Percentiles rank a stretch among this genome's conserved stretches.
phyloP scores from a whole-genome alignment of 345 rosid species.

The Melaleuca alternifolia region DNA sequence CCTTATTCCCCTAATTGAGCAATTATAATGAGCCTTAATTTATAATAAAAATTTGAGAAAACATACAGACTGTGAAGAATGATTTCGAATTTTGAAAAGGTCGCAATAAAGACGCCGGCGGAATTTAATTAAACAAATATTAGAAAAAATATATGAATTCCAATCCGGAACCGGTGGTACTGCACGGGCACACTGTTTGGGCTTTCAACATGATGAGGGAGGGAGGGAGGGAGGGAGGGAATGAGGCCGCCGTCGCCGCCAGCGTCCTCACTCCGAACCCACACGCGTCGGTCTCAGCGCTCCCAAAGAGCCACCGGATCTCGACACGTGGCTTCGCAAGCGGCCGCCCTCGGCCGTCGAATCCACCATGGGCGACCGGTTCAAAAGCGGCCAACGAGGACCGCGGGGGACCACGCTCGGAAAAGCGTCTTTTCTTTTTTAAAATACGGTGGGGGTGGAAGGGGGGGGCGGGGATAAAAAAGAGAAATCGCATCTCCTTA shows the following conservation, averaged over 20 bases:
- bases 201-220: neutral
- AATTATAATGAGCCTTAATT: neutral
- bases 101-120: neutral
- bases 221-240: neutral
- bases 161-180: neutral
- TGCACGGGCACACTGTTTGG: neutral
- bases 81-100: neutral
- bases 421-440: neutral
- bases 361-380: neutral
- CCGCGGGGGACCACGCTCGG: neutral
- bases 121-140: neutral
- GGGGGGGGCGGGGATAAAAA: neutral
- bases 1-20: neutral
- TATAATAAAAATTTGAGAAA: neutral
- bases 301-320: neutral
- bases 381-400: neutral
- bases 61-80: neutral
- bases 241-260: neutral
- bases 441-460: no score
- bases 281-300: neutral
- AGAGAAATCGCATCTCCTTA: neutral
- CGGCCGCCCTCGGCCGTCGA: neutral
- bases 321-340: neutral
- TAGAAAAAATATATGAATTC: neutral
- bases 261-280: neutral